Evolutionary conservation across 305 asterid species (phyloP), one percentile per base, ranked within the genome.

Genomic region (Fraxinus greggii): DNA sequence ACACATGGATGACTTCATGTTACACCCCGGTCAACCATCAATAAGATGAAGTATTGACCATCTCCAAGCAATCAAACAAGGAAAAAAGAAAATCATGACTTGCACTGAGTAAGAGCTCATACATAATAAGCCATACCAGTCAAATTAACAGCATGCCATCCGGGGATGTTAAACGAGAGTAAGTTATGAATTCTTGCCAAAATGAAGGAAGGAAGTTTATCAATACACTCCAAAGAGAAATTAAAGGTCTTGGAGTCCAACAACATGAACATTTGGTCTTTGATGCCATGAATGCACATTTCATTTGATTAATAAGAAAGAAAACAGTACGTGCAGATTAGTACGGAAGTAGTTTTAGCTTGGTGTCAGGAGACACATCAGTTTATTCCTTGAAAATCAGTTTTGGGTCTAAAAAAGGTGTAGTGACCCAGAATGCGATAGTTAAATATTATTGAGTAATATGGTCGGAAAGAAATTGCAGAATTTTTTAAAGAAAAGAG

Each of bases 291-390:
- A 74, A 56, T 72, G 21, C 79, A 35, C 65, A 33, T 77, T 85
- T 75, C 75, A 32, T 83, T 61, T 83, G 83, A 75, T 59, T 36
- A 45, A 67, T 38, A 76, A 79, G 77, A 63, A 48, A 67, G 38
- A 63, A 80, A 33, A 38, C 73, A 69, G 32, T 24, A 63, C 7
- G 38, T 32, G 23, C 23, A 69, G 21, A 69, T 28, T 15, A 28
- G 7, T 67, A 67, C 9, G 2, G 19, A 67, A 67, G 40, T 7
- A 32, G 23, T 29, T 69, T 31, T 31, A 13, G 75, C 75, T 69
- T 69, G 75, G 75, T 31, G 40, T 15, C 75, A 8, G 12, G 33
- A 69, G 40, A 28, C 40, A 31, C 10, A 63, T 69, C 42, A 29
- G 42, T 31, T 69, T 69, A 69, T 31, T 69, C 75, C 75, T 69